phyloP scores from a whole-genome alignment of 164 flowering plant species.

The Kingdonia uniflora region DNA sequence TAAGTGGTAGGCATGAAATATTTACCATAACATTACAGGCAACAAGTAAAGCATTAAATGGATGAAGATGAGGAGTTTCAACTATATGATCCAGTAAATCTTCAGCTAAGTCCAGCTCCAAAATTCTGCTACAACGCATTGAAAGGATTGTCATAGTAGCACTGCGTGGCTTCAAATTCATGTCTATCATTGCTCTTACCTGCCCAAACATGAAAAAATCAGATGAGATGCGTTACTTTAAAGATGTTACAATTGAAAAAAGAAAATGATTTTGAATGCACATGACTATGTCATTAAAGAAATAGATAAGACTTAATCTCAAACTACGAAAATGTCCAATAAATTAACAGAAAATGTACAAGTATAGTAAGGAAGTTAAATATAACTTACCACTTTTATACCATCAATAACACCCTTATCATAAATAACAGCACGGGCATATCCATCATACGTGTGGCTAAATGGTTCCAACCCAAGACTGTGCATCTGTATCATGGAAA shows the following conservation, averaged over 20 bases:
- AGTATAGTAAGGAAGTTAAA: not conserved
- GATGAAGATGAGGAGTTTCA: conserved; percentile 20
- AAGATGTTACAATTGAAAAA: not conserved
- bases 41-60: conserved; percentile 55
- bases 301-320: not conserved
- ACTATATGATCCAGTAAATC: conserved; percentile 46
- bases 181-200: conserved; percentile 54
- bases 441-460: conserved; percentile 43
- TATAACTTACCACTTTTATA: conserved; percentile 49
- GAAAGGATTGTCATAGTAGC: conserved; percentile 62
- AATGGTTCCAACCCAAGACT: conserved; percentile 68
- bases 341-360: not conserved
- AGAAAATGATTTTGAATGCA: not conserved
- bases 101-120: conserved; percentile 71
- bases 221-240: too few relatives aligned
- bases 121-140: conserved; percentile 43
- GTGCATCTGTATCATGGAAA: conserved; percentile 44
- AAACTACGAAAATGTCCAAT: not conserved
- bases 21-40: conserved; percentile 66
- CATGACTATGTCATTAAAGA: not conserved
- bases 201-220: conserved; percentile 19
- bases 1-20: conserved; percentile 3
- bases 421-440: conserved; percentile 39
- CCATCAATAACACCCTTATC: conserved; percentile 33
- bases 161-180: conserved; percentile 48